Percentiles rank a stretch among this genome's conserved stretches.
Conservation (phyloP, 164 flowering plant genomes). For the Paratinospora sagittata region DNA sequence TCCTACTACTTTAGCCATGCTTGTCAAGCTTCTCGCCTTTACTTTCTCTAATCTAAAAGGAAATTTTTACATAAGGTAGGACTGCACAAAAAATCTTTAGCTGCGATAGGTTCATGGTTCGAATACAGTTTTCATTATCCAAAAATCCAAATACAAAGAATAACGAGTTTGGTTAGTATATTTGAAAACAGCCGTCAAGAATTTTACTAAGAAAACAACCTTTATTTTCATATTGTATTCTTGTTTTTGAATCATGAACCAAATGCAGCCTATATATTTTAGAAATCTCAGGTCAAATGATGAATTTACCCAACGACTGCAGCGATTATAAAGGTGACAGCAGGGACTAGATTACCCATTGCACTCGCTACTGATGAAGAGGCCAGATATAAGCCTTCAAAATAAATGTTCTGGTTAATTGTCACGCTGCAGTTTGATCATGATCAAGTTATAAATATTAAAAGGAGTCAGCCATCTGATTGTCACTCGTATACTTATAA, state of each 20-base stretch:
- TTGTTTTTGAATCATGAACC: no score
- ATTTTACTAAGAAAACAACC: no score
- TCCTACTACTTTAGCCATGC: slow-evolving; percentile 45
- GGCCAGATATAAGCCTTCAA: slow-evolving; percentile 52
- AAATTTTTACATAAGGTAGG: neutral
- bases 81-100: neutral
- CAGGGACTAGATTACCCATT: slow-evolving; percentile 57
- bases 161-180: no score
- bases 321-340: slow-evolving; percentile 24
- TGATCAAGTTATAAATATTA: neutral
- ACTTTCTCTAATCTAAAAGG: slow-evolving; percentile 44
- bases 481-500: neutral
- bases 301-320: slow-evolving; percentile 10
- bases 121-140: no score
- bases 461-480: neutral
- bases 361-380: slow-evolving; percentile 65
- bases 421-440: slow-evolving; percentile 38
- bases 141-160: no score
- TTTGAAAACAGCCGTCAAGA: no score
- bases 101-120: neutral
- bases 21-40: slow-evolving; percentile 31
- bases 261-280: no score
- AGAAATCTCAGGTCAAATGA: neutral
- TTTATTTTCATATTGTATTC: no score
- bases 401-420: slow-evolving; percentile 45